phyloP scores from a whole-genome alignment of 148 eudicot species.

The Fagopyrum tataricum region DNA sequence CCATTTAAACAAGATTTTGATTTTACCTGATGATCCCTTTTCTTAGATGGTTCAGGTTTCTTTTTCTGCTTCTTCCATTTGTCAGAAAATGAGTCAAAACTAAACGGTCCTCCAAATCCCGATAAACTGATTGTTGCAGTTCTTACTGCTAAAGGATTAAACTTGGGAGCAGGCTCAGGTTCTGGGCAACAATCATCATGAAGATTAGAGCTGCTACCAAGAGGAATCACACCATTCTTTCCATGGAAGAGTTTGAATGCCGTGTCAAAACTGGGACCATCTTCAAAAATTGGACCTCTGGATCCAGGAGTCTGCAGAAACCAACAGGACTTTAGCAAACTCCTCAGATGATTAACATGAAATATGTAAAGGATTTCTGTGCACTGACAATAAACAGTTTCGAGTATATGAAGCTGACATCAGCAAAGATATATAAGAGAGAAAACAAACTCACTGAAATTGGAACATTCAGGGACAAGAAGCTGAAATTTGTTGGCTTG shows the following conservation, averaged over 20 bases:
- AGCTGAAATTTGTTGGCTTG: slow-evolving; percentile 55
- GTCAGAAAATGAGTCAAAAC: slow-evolving; percentile 47
- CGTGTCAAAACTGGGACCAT: slow-evolving; percentile 65
- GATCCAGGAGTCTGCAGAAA: slow-evolving; percentile 15
- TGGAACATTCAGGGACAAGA: slow-evolving; percentile 39
- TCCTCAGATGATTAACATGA: neutral
- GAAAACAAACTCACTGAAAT: slow-evolving; percentile 35
- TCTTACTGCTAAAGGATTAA: slow-evolving; percentile 61
- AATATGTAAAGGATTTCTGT: neutral
- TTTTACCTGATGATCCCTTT: slow-evolving; percentile 35
- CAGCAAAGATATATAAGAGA: neutral
- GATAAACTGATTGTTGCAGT: slow-evolving; percentile 81
- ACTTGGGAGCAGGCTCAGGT: slow-evolving; percentile 30
- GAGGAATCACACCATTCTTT: slow-evolving; percentile 72
- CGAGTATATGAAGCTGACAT: neutral
- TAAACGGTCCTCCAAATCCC: slow-evolving; percentile 67
- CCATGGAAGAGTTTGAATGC: slow-evolving; percentile 81
- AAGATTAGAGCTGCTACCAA: slow-evolving; percentile 28
- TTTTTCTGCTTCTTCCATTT: slow-evolving; percentile 45
- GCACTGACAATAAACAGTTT: neutral
- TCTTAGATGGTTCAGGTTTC: slow-evolving; percentile 38
- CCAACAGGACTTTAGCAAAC: neutral
- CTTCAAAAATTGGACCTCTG: slow-evolving; percentile 87
- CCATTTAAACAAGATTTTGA: neutral
- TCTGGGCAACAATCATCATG: slow-evolving; percentile 21